Evolutionary conservation across 805 yeast genomes (phyloP).

Genomic region (Cyberlindnera japonica): DNA sequence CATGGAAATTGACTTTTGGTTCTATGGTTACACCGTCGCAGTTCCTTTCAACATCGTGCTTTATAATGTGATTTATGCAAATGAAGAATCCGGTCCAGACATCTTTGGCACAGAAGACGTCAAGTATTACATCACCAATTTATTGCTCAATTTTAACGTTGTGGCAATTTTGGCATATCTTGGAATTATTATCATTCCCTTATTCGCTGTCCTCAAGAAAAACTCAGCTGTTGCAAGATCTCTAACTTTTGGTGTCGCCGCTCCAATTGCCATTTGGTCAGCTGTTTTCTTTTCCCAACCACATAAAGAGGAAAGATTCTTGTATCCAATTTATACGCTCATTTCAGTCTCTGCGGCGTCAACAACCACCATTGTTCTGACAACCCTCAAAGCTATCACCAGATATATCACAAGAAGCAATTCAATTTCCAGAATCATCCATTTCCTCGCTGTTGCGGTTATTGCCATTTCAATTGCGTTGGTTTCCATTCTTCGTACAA

Average conservation of each 20-base stretch:
- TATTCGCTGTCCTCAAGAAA: slow-evolving; percentile 16
- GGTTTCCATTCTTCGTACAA: slow-evolving; percentile 46
- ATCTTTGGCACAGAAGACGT: slow-evolving; percentile 87
- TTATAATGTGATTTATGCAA: slow-evolving; percentile 73
- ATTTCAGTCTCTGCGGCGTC: slow-evolving; percentile 62
- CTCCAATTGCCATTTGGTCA: slow-evolving; percentile 66
- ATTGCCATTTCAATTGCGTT: slow-evolving; percentile 12
- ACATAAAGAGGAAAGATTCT: slow-evolving; percentile 89
- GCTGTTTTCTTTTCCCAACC: slow-evolving; percentile 69
- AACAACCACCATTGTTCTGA: slow-evolving; percentile 26
- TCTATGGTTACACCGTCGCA: slow-evolving; percentile 56
- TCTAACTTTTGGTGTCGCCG: slow-evolving; percentile 26
- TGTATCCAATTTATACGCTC: slow-evolving; percentile 80
- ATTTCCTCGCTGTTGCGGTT: background rate
- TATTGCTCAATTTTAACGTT: slow-evolving; percentile 70
- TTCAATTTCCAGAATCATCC: background rate
- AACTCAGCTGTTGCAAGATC: slow-evolving; percentile 10
- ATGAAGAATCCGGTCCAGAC: slow-evolving; percentile 73
- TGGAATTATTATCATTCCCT: slow-evolving; percentile 35
- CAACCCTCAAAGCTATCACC: slow-evolving; percentile 3
- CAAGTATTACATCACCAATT: slow-evolving; percentile 63
- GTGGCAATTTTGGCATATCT: slow-evolving; percentile 40
- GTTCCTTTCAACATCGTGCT: slow-evolving; percentile 81
- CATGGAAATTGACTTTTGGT: slow-evolving; percentile 50
- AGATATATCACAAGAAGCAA: slow-evolving; percentile 2